phyloP scores from a whole-genome alignment of 2,329 filamentous ascomycete genomes.

The Amphichorda felina region DNA sequence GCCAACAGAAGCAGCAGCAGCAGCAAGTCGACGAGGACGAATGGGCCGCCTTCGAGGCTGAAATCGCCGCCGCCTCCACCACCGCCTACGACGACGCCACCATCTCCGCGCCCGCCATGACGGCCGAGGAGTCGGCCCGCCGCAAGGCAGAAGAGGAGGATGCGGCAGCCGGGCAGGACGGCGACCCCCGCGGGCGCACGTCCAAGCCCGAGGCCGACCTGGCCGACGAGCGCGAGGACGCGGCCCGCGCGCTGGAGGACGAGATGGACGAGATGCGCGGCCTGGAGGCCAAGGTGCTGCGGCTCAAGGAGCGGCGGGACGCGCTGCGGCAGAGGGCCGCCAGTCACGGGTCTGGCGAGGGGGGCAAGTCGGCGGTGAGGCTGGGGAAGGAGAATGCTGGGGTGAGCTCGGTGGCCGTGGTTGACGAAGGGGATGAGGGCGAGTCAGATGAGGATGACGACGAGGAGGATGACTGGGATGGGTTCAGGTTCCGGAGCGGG shows the following conservation, averaged over 20 bases:
- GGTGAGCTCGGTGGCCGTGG: too few species aligned
- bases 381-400: conserved; percentile 15
- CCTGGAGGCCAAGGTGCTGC: conserved; percentile 58
- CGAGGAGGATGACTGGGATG: conserved; percentile 43
- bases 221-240: conserved; percentile 64
- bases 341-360: conserved; percentile 13
- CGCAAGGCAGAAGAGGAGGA: conserved; percentile 27
- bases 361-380: conserved; percentile 5
- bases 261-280: conserved; percentile 79
- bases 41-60: conserved; percentile 80
- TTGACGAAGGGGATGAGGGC: conserved; percentile 19
- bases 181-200: conserved; percentile 27
- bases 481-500: conserved; percentile 34
- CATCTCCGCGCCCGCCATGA: conserved; percentile 58
- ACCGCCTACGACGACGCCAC: conserved; percentile 39
- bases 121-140: conserved; percentile 45
- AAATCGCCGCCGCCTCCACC: conserved; percentile 46
- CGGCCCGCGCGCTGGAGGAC: conserved; percentile 57
- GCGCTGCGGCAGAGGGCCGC: conserved; percentile 36
- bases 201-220: conserved; percentile 41
- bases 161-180: conserved; percentile 27
- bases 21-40: conserved; percentile 54
- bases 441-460: conserved; percentile 42
- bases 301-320: conserved; percentile 60
- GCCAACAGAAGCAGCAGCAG: conserved; percentile 5